Evolutionary conservation across 306 rosid species (phyloP), one percentile per base, ranked within the genome.

Genomic region (Quercus glauca): DNA sequence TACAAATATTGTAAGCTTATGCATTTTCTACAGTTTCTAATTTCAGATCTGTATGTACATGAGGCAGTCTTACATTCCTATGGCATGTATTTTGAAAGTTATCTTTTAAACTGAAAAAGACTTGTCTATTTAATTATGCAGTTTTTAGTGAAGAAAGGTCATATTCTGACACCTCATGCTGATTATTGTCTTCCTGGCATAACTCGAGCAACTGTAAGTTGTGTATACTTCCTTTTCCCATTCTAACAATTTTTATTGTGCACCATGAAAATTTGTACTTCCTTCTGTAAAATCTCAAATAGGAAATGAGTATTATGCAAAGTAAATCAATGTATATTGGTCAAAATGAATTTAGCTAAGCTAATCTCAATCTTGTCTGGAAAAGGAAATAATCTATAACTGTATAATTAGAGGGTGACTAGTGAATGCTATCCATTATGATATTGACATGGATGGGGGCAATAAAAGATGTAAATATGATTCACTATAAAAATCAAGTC

Each of bases 171-270:
- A 15, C 96, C 97, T 55, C 96, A 87, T 83, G 96, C 97, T 72
- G 97, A 93, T 84, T 93, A 89, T 76, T 89, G 97, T 80, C 96
- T 93, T 79, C 96, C 97, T 78, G 97, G 97, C 67, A 87, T 93
- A 37, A 93, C 97, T 60, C 90, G 96, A 63, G 91, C 91, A 74
- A 89, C 94, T 28, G 97, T 93, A 78, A 77, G 90, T 85, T 73
- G 73, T 78, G 71, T 71, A 35, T 51, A 70, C 55, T 71, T 45
- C 70, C 76, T 78, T 59, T 59, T 20, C 4, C 65, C 72, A 67
- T 31, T 59, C 5, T 73, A 45, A 25, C 72, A 23, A n/a, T 41
- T 73, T 26, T 28, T 75, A 75, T 33, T 21, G 63, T 29, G 28
- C 23, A 4, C 69, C 63, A 23, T 37, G 70, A 13, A 65, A 33